Evolutionary conservation across 148 eudicot species (phyloP).

Genomic region (Heliamphora exappendiculata): DNA sequence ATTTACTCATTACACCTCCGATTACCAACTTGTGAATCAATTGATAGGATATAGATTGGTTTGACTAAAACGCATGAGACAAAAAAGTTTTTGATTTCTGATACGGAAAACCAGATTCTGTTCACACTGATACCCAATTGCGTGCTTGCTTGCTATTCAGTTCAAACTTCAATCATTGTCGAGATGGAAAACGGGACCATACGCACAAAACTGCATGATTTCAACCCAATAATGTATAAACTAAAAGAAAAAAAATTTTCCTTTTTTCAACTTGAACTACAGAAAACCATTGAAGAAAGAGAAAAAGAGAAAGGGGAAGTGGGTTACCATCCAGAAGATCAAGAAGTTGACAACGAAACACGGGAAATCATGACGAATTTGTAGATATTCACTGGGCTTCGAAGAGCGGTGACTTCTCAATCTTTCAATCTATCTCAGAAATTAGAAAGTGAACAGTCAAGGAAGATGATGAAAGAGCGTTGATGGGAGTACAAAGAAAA

Average conservation of each 20-base stretch:
- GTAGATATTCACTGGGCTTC: constrained; percentile 7
- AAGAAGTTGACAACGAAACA: not conserved
- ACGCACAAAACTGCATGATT: not conserved
- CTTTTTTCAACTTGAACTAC: not conserved
- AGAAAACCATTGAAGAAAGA: not conserved
- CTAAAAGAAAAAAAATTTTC: not conserved
- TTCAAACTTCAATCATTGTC: not conserved
- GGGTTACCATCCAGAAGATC: constrained; percentile 3
- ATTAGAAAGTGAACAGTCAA: not conserved
- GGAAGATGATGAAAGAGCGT: not conserved
- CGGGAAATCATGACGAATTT: not conserved
- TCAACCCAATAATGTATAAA: not conserved
- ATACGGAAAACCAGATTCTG: not conserved
- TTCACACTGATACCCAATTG: constrained; percentile 8
- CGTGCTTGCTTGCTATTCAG: not conserved
- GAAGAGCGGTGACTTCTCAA: not conserved
- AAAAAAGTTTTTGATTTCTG: not conserved
- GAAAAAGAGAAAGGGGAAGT: not conserved
- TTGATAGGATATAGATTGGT: not conserved
- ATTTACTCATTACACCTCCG: not conserved
- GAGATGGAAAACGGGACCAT: constrained; percentile 1
- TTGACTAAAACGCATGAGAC: not conserved
- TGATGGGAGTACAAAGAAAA: not conserved
- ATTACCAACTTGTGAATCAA: not conserved
- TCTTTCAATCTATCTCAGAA: constrained; percentile 9